phyloP scores from a whole-genome alignment of 2,329 filamentous ascomycete genomes.

The Phialemoniopsis sp. region DNA sequence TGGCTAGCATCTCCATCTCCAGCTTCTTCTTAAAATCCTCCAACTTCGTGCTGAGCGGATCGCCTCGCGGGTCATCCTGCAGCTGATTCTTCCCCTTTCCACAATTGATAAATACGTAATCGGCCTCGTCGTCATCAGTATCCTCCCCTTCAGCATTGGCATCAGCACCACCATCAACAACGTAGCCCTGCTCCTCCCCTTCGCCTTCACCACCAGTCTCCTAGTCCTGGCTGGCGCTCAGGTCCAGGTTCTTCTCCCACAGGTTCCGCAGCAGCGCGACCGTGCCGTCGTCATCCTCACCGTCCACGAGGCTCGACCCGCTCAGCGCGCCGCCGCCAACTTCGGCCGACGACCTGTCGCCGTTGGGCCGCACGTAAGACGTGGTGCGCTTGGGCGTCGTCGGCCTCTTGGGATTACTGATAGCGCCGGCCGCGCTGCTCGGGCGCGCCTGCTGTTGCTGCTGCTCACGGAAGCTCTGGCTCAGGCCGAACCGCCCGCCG shows the following conservation, averaged over 20 bases:
- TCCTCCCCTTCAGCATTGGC: background rate
- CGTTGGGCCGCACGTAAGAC: too few species aligned
- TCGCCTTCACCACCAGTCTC: slow-evolving; percentile 7
- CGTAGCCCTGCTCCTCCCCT: background rate
- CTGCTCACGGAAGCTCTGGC: slow-evolving; percentile 32
- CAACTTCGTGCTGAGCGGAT: too few species aligned
- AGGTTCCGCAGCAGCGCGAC: slow-evolving; percentile 49
- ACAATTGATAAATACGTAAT: too few species aligned
- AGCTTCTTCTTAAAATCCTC: too few species aligned
- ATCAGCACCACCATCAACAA: background rate
- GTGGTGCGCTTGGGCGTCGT: too few species aligned
- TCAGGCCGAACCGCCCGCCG: slow-evolving; percentile 24
- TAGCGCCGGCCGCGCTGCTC: background rate
- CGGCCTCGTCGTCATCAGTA: too few species aligned
- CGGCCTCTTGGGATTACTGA: too few species aligned
- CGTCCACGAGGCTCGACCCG: slow-evolving; percentile 44
- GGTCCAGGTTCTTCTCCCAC: slow-evolving; percentile 58
- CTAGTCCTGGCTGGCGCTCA: slow-evolving; percentile 51
- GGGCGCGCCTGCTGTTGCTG: slow-evolving; percentile 1
- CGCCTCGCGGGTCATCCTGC: too few species aligned
- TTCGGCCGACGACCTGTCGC: slow-evolving; percentile 1
- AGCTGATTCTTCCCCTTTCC: too few species aligned
- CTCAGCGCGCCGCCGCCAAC: slow-evolving; percentile 38
- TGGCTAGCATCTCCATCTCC: too few species aligned
- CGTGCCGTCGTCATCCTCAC: slow-evolving; percentile 45